These are phyloP conservation scores for Rhodotorula graminis DNA, from an alignment of 768 basidiomycete species.

Conservation along the genomic window DNA sequence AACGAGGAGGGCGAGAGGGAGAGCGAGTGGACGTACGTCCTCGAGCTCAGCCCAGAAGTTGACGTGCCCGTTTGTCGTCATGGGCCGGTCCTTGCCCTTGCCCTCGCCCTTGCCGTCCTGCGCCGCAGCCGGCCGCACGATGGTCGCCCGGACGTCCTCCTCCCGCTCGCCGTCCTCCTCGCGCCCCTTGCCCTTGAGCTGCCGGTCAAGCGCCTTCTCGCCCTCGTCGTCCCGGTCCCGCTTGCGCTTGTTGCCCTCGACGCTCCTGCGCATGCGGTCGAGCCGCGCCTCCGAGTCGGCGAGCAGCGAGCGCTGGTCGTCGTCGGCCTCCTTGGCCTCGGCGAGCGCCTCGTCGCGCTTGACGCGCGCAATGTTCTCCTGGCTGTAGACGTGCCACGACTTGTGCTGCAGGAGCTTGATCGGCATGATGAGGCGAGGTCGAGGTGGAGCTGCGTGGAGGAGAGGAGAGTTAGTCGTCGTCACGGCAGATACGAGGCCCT, in stretches of 20 bases:
- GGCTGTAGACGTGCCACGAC: slow-evolving; percentile 31
- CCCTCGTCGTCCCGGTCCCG: slow-evolving; percentile 7
- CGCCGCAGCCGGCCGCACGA: not conserved
- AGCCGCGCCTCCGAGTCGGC: slow-evolving; percentile 33
- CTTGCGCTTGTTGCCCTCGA: not conserved
- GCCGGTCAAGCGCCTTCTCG: slow-evolving; percentile 19
- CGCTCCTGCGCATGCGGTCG: slow-evolving; percentile 24
- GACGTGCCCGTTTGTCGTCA: slow-evolving; percentile 22
- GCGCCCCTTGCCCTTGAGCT: not conserved
- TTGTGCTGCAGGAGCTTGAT: slow-evolving; percentile 34
- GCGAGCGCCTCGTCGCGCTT: slow-evolving; percentile 31
- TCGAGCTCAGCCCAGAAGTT: slow-evolving; percentile 39
- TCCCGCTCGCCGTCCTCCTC: not conserved
- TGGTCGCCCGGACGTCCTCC: slow-evolving; percentile 10
- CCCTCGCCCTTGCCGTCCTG: not conserved
- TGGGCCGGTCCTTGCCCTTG: slow-evolving; percentile 6
- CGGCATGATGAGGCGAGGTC: slow-evolving; percentile 2
- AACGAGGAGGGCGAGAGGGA: not conserved
- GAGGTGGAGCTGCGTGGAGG: no score
- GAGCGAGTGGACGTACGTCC: not conserved
- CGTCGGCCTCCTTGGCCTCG: not conserved
- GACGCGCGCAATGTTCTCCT: slow-evolving; percentile 34
- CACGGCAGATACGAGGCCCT: no score
- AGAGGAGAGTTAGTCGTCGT: no score
- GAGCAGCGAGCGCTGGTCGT: slow-evolving; percentile 3